These are phyloP conservation scores for Auricularia auricula-judae DNA, from an alignment of 768 basidiomycete genomes.

Conservation along the genomic window DNA sequence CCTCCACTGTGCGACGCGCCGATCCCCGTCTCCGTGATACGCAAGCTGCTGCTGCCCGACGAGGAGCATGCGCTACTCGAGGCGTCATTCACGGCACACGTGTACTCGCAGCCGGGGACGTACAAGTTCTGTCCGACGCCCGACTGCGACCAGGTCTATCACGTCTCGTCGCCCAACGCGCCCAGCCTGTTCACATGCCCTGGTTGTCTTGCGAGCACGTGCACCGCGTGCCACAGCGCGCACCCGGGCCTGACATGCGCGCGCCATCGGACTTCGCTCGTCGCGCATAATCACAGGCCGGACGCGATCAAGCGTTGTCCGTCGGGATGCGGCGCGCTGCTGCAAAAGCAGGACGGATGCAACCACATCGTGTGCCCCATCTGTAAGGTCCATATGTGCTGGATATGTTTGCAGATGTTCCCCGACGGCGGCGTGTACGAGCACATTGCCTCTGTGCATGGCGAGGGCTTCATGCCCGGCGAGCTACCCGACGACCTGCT, in stretches of 20 bases:
- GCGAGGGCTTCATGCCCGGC: neutral
- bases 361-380: neutral
- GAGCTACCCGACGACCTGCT: neutral
- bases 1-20: conserved; percentile 31
- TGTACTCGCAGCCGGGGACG: conserved; percentile 47
- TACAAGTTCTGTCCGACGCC: conserved; percentile 71
- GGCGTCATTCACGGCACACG: conserved; percentile 47
- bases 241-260: conserved; percentile 55
- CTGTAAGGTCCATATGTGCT: neutral
- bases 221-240: conserved; percentile 46
- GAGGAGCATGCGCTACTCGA: conserved; percentile 50
- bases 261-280: conserved; percentile 20
- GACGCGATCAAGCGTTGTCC: neutral
- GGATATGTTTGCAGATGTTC: neutral
- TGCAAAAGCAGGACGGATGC: neutral
- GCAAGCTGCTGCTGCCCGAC: conserved; percentile 33
- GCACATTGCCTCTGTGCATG: neutral
- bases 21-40: conserved; percentile 44
- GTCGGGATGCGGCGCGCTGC: neutral
- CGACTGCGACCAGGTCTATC: conserved; percentile 67
- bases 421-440: neutral
- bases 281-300: neutral
- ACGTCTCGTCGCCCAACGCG: conserved; percentile 27
- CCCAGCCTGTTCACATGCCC: conserved; percentile 55
- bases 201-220: conserved; percentile 57